phyloP scores from a whole-genome alignment of 768 basidiomycete genomes.

The Clitopilus hobsonii region DNA sequence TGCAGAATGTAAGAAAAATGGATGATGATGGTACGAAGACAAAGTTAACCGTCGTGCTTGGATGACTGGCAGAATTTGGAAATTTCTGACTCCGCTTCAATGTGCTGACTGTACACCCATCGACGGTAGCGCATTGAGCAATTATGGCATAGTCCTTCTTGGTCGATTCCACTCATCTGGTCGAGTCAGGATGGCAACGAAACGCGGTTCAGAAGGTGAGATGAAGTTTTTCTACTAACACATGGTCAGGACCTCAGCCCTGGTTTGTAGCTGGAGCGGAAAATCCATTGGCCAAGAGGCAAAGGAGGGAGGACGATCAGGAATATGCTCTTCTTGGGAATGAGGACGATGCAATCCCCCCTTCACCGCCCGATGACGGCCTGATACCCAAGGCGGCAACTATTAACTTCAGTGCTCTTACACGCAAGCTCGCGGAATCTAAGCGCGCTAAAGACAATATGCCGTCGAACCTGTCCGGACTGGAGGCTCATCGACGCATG shows the following conservation, averaged over 20 bases:
- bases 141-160: background rate
- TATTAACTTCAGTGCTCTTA: constrained; percentile 85
- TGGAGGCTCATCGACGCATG: constrained; percentile 64
- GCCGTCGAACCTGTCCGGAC: constrained; percentile 41
- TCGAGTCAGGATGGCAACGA: constrained; percentile 25
- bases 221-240: constrained; percentile 2
- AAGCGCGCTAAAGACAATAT: constrained; percentile 43
- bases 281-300: constrained; percentile 36
- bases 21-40: constrained; percentile 25
- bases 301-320: constrained; percentile 41
- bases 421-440: constrained; percentile 70
- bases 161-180: background rate
- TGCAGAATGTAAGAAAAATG: constrained; percentile 15
- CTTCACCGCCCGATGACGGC: constrained; percentile 47
- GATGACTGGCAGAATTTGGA: constrained; percentile 9
- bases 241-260: background rate
- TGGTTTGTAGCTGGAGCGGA: constrained; percentile 14
- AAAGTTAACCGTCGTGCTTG: constrained; percentile 18
- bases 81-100: constrained; percentile 31
- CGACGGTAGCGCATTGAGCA: background rate
- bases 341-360: constrained; percentile 53
- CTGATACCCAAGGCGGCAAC: constrained; percentile 68
- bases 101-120: constrained; percentile 16
- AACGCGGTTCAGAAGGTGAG: constrained; percentile 34
- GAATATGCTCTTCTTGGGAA: constrained; percentile 53